These are phyloP conservation scores for Capsicum pubescens DNA, from an alignment of 257 asterid species.

Conservation along the genomic window DNA sequence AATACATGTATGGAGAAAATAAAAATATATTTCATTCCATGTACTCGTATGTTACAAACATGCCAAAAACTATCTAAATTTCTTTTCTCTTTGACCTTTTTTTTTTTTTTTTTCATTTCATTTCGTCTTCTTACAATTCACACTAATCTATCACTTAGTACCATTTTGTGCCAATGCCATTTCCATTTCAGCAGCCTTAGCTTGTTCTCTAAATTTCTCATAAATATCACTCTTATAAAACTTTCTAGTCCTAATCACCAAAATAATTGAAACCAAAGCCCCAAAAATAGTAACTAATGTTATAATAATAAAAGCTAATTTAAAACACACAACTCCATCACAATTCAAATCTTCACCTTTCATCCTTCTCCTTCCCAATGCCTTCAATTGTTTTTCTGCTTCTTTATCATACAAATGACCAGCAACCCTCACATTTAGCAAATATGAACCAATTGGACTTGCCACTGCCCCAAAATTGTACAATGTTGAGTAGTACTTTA, in stretches of 20 bases:
- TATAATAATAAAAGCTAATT: conserved; percentile 63
- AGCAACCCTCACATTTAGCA: conserved; percentile 63
- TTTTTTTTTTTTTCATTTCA: neutral
- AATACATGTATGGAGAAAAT: neutral
- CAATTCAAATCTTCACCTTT: conserved; percentile 63
- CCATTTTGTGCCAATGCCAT: conserved; percentile 32
- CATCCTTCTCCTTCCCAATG: conserved; percentile 39
- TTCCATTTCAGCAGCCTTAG: conserved; percentile 40
- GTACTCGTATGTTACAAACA: neutral
- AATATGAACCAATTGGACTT: conserved; percentile 73
- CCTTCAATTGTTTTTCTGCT: conserved; percentile 59
- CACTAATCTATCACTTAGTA: neutral
- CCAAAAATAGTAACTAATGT: conserved; percentile 69
- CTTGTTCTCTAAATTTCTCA: conserved; percentile 59
- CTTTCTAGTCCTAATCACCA: conserved; percentile 68
- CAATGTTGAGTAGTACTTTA: conserved; percentile 75
- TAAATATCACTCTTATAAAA: conserved; percentile 81
- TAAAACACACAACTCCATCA: conserved; percentile 63
- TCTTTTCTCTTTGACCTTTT: neutral
- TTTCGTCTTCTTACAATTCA: conserved; percentile 10
- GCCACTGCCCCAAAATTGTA: conserved; percentile 82
- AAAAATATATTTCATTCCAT: neutral
- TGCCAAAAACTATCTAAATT: neutral
- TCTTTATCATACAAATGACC: conserved; percentile 74
- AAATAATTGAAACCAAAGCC: conserved; percentile 54